Conservation (phyloP, 306 rosid species). For the Rosa rugosa region DNA sequence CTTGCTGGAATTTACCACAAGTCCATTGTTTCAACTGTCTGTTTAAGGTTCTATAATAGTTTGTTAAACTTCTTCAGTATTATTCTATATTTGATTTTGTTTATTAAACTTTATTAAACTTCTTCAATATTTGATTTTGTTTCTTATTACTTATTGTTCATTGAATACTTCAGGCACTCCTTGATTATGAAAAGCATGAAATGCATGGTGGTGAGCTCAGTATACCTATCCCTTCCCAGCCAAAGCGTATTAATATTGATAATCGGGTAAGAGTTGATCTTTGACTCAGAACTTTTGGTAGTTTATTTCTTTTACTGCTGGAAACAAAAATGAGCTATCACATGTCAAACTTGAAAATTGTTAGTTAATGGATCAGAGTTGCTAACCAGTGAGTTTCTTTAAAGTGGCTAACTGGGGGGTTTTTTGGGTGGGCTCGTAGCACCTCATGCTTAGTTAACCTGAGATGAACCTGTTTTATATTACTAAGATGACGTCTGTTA, state of each 20-base stretch:
- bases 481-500: not conserved
- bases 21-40: conserved; percentile 9
- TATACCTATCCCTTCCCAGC: conserved; percentile 63
- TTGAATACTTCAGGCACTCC: conserved; percentile 72
- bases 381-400: not conserved
- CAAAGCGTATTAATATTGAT: conserved; percentile 71
- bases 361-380: not conserved
- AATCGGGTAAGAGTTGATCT: conserved; percentile 55
- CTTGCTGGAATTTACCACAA: conserved; percentile 1
- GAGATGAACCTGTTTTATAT: not conserved
- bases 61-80: not conserved
- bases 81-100: conserved; percentile 2
- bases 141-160: conserved; percentile 5
- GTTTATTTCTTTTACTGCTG: not conserved
- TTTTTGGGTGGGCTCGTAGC: not conserved
- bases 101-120: not conserved
- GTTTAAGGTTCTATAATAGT: not conserved
- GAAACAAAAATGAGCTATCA: not conserved
- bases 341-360: conserved; percentile 7
- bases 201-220: conserved; percentile 67
- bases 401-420: not conserved
- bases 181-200: conserved; percentile 92
- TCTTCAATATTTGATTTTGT: not conserved
- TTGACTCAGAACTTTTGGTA: not conserved
- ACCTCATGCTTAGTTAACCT: not conserved